Percentiles rank a stretch among this genome's conserved stretches.
Evolutionary conservation across 23 red algal genomes (phyloP).

Genomic region (Gracilariopsis chorda): DNA sequence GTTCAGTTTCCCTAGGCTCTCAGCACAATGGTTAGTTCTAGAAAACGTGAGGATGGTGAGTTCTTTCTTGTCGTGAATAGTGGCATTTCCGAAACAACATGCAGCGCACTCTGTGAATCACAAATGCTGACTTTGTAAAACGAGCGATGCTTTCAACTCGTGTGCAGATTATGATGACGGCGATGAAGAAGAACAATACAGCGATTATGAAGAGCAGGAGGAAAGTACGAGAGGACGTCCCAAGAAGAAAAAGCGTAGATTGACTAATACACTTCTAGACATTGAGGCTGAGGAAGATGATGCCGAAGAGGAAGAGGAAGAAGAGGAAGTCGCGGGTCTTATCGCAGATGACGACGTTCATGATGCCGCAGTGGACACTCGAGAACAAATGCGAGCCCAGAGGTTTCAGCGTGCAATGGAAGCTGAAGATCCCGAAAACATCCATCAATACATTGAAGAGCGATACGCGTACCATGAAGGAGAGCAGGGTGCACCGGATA

Average conservation of each 20-base stretch:
- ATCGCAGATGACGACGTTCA: constrained; percentile 74
- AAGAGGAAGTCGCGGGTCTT: constrained; percentile 73
- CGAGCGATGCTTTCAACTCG: not conserved
- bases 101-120: too few species aligned
- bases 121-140: too few species aligned
- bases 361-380: constrained; percentile 60
- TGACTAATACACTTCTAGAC: constrained; percentile 31
- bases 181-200: constrained; percentile 34
- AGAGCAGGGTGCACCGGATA: constrained; percentile 47
- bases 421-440: constrained; percentile 15
- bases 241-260: constrained; percentile 46
- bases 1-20: too few species aligned
- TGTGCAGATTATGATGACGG: not conserved
- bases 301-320: constrained; percentile 91
- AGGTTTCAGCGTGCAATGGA: constrained; percentile 41
- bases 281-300: constrained; percentile 74
- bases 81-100: too few species aligned
- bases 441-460: constrained; percentile 43
- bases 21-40: too few species aligned
- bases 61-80: too few species aligned
- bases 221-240: not conserved
- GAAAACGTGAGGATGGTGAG: constrained; percentile 5
- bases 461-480: constrained; percentile 39
- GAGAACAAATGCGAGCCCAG: constrained; percentile 65
- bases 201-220: constrained; percentile 39